Percentiles rank a stretch among this genome's conserved stretches.
Evolutionary conservation across 345 rosid genomes (phyloP).

Genomic region (Tarenaya hassleriana): DNA sequence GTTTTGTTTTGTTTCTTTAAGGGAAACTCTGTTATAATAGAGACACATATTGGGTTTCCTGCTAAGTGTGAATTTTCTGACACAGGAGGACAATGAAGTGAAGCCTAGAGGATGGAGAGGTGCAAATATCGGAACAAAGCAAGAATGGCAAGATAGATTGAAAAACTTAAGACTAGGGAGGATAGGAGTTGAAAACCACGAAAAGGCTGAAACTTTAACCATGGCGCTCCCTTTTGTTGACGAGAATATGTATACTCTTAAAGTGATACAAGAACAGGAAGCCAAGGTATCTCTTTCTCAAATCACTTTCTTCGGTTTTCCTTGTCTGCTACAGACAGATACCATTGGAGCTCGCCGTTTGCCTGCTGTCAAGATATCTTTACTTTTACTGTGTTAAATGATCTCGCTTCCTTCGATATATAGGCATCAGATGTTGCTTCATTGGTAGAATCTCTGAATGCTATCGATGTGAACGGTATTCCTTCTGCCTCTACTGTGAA

Average conservation of each 20-base stretch:
- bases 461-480: slow-evolving; percentile 49
- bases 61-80: slow-evolving; percentile 12
- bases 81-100: slow-evolving; percentile 52
- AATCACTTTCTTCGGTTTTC: neutral
- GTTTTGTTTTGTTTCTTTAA: too few relatives aligned
- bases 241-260: slow-evolving; percentile 55
- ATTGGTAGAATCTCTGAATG: slow-evolving; percentile 46
- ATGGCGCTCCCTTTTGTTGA: slow-evolving; percentile 69
- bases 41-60: too few relatives aligned
- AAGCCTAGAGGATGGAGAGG: slow-evolving; percentile 59
- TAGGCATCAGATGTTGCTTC: slow-evolving; percentile 53
- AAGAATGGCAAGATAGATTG: slow-evolving; percentile 82
- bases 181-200: slow-evolving; percentile 55
- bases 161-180: slow-evolving; percentile 60
- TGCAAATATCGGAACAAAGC: slow-evolving; percentile 49
- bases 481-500: slow-evolving; percentile 64
- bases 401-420: slow-evolving; percentile 16
- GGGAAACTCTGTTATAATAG: neutral
- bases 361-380: too few relatives aligned
- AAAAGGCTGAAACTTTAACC: slow-evolving; percentile 45
- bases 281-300: slow-evolving; percentile 80
- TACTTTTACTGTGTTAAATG: too few relatives aligned
- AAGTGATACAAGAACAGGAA: slow-evolving; percentile 64
- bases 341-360: neutral
- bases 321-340: neutral